Conservation (phyloP, 192 early-diverging fungal genomes). For the Backusella mclennaniae region DNA sequence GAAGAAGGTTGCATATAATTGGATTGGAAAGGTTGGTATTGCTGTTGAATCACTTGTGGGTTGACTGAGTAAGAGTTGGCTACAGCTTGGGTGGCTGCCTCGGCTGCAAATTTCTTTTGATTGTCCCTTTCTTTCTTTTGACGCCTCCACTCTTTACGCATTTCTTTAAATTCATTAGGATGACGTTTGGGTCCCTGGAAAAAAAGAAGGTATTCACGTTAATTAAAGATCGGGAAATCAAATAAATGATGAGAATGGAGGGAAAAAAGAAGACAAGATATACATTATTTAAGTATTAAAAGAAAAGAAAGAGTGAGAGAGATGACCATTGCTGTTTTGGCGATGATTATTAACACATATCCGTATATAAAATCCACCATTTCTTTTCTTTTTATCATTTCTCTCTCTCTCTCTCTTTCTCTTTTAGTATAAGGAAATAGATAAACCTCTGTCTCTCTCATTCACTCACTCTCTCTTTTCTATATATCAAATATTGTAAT, state of each 20-base stretch:
- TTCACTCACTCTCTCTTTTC: neutral
- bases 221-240: neutral
- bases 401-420: neutral
- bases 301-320: neutral
- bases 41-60: neutral
- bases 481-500: neutral
- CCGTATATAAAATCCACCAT: neutral
- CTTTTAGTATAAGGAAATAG: too few relatives aligned
- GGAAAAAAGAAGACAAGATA: neutral
- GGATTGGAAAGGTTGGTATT: neutral
- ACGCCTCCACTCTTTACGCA: slow-evolving; percentile 52
- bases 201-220: neutral
- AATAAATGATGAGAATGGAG: neutral
- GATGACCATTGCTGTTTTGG: neutral
- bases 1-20: neutral
- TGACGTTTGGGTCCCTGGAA: slow-evolving; percentile 51
- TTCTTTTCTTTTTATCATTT: neutral
- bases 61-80: neutral
- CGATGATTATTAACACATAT: neutral
- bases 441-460: neutral
- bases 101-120: slow-evolving; percentile 14
- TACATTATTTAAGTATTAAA: neutral
- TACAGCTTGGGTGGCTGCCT: neutral
- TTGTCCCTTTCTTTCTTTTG: slow-evolving; percentile 50
- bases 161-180: slow-evolving; percentile 57